Evolutionary conservation across 1,139 yeast species (phyloP).

Genomic region (Blastobotrys capitulatus): DNA sequence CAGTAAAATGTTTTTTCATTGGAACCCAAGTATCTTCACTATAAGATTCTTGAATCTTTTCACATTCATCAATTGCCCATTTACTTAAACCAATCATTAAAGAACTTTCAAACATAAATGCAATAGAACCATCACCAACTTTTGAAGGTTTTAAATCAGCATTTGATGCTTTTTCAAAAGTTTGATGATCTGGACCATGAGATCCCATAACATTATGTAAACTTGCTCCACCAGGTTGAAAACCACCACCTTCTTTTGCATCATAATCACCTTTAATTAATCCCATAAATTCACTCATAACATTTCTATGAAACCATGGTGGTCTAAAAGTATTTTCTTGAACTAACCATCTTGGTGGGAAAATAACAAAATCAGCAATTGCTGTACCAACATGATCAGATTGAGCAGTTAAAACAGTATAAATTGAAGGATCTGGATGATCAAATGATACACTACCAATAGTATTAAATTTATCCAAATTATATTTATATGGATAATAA

Average conservation of each 20-base stretch:
- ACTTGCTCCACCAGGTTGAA: conserved; percentile 32
- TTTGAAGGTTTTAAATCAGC: conserved; percentile 22
- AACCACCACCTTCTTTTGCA: conserved; percentile 28
- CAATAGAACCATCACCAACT: conserved; percentile 29
- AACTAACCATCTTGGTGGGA: conserved; percentile 32
- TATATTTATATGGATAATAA: conserved; percentile 31
- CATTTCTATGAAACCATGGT: conserved; percentile 31
- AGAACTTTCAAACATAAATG: conserved; percentile 29
- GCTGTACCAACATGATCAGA: conserved; percentile 28
- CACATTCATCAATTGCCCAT: conserved; percentile 22
- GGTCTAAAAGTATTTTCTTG: conserved; percentile 31
- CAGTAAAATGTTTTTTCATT: conserved; percentile 16
- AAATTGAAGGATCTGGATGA: conserved; percentile 30
- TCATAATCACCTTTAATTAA: conserved; percentile 29
- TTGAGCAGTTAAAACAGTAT: conserved; percentile 29
- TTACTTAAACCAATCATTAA: conserved; percentile 23
- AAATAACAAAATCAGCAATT: conserved; percentile 31
- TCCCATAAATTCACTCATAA: conserved; percentile 32
- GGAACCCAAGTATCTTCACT: conserved; percentile 25
- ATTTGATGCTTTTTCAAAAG: conserved; percentile 25
- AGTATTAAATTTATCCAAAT: conserved; percentile 26
- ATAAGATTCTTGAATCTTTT: conserved; percentile 23
- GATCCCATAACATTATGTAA: conserved; percentile 30
- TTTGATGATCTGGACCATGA: conserved; percentile 29
- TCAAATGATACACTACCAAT: conserved; percentile 30